These are phyloP conservation scores for Nicotiana undulata DNA, from an alignment of 257 asterid genomes.

Conservation along the genomic window DNA sequence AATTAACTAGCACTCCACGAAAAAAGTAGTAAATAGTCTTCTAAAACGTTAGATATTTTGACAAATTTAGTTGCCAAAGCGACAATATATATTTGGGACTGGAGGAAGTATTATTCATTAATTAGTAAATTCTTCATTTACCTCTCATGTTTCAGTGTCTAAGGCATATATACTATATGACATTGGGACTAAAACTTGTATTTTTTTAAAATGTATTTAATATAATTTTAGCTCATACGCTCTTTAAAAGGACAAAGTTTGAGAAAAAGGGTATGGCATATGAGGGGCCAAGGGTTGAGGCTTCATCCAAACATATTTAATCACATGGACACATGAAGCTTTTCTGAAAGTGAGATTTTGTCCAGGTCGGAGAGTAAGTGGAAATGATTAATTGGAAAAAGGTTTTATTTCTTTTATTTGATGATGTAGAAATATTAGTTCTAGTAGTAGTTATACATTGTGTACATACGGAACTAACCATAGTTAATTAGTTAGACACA, in stretches of 20 bases:
- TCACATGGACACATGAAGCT: background rate
- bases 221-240: background rate
- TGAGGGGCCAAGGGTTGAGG: background rate
- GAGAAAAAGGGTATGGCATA: background rate
- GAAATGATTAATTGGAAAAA: background rate
- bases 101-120: background rate
- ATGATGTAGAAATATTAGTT: no score
- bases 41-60: background rate
- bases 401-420: background rate
- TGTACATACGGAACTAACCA: no score
- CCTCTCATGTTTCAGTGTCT: background rate
- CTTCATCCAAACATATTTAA: background rate
- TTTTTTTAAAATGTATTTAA: background rate
- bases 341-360: background rate
- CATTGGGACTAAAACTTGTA: background rate
- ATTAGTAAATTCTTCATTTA: background rate
- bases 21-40: no score
- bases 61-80: background rate
- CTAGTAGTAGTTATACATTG: no score
- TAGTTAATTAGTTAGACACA: no score
- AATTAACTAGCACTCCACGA: background rate
- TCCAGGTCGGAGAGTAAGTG: background rate
- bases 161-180: background rate
- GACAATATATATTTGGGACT: background rate
- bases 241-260: no score